A percentile compares a stretch with the other conserved stretches of the same genome.
Conservation (phyloP, 352 stramenopile species). For the Thalassiosira allenii region DNA sequence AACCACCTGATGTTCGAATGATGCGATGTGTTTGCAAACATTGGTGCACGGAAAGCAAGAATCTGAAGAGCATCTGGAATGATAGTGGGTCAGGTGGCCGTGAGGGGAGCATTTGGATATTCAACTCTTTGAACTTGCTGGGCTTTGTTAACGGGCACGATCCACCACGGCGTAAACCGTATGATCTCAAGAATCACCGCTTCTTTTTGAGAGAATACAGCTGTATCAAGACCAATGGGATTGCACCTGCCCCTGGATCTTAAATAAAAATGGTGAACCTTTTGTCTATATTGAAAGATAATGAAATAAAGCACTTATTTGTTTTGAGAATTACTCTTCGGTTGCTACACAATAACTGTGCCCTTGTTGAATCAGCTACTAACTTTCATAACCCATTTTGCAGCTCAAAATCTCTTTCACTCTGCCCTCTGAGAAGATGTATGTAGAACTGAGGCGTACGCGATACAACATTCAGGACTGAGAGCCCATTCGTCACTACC, state of each 20-base stretch:
- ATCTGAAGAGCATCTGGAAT: conserved; percentile 86
- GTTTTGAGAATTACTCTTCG: too few species aligned
- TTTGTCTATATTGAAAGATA: too few species aligned
- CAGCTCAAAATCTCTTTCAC: too few species aligned
- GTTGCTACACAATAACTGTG: too few species aligned
- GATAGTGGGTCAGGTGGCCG: conserved; percentile 86
- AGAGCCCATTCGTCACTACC: too few species aligned
- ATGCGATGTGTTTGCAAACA: conserved; percentile 89
- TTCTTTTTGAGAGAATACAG: conserved; percentile 88
- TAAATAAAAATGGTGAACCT: too few species aligned
- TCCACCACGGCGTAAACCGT: conserved; percentile 78
- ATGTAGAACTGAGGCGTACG: too few species aligned
- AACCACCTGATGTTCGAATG: conserved; percentile 86
- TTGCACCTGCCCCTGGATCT: conserved; percentile 27
- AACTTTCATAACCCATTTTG: too few species aligned
- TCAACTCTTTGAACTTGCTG: conserved; percentile 86
- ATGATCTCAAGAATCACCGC: conserved; percentile 83
- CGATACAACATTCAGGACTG: too few species aligned
- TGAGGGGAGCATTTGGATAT: conserved; percentile 87
- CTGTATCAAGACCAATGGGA: conserved; percentile 75
- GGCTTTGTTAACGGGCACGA: conserved; percentile 87
- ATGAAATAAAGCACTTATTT: too few species aligned
- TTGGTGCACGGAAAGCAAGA: conserved; percentile 87
- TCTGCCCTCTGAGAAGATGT: too few species aligned
- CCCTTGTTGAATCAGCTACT: too few species aligned